Evolutionary conservation across 768 basidiomycete genomes (phyloP), one percentile per base, ranked within the genome.

Genomic region (Gelatoporia subvermispora): DNA sequence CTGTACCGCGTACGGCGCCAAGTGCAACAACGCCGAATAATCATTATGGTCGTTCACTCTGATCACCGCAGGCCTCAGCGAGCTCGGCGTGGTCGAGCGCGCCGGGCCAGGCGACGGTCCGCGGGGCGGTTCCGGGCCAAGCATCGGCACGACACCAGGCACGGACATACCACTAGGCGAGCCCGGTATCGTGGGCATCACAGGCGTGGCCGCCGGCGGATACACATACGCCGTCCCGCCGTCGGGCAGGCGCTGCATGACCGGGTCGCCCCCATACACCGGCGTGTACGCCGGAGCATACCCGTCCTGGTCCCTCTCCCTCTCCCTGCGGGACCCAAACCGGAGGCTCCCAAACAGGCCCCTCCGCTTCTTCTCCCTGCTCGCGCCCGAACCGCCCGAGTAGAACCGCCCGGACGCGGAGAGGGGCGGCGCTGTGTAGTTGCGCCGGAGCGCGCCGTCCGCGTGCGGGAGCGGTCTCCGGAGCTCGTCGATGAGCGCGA

Each of bases 1-100:
- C 45, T 80, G 47, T 18, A 92, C 74, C 4, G 71, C 72, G 56
- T 88, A 79, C 1, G 71, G 76, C 1, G 88, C 88, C 55, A 82
- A 78, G 57, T 81, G 85, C 61, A 85, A 66, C 63, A 89, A 82
- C 1, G 73, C 74, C 0, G 70, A 59, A 45, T 68, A 71, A 13
- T 68, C 63, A 25, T 54, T 52, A 24, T 40, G 36, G 36, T 55
- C 56, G 36, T 60, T 54, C 39, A 63, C 49, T 15, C 25, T 41
- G 20, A 62, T 40, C 8, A 55, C 36, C 41, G n/a, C 18, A 13
- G 23, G 4, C 4, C 35, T 20, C 22, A 25, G 36, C 4, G 53
- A 46, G 25, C 40, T 43, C 18, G 52, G 55, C 4, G 47, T 49
- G 3, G 43, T 46, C 41, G 39, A 59, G 58, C 18, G 61, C 52